Evolutionary conservation across 305 asterid genomes (phyloP), one percentile per base, ranked within the genome.

Genomic region (Rubia balearica): DNA sequence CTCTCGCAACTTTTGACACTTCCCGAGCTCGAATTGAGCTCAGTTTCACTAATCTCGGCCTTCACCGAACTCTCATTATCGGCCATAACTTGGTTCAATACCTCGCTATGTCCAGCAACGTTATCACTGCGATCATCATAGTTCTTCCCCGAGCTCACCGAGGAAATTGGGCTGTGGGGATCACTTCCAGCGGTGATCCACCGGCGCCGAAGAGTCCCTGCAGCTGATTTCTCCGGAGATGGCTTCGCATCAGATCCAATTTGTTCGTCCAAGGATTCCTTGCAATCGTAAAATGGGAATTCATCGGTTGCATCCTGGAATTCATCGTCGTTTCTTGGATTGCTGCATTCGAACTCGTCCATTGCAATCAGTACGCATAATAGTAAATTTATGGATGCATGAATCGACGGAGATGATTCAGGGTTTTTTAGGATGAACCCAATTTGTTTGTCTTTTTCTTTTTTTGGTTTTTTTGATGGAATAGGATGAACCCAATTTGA

Each of bases 241-340:
- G 63, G 77, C 74, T 76, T 70, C 22, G 78, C 71, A 45, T 71
- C 68, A 75, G 78, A 45, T 46, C 68, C 81, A 36, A 71, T 38
- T 38, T 71, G 62, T 59, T 71, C 67, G 67, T 75, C 73, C 48
- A 80, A 73, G 38, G 79, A 22, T 66, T 83, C 88, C 19, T n/a
- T 12, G 78, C 86, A 83, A 74, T 88, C 94, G 30, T 72, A 68
- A 73, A 81, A 77, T 7, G 84, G 79, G 61, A 79, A 86, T 38
- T 86, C 92, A 62, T 86, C 91, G 56, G 59, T 12, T 8, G 86
- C 86, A 63, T 87, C 89, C 36, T 62, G 73, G 59, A 87, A 88
- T 76, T n/a, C 17, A 22, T 56, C 77, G 68, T 61, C 79, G 61
- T 69, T 71, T 10, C 27, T 72, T 8, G 14, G 71, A 40, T 38